Evolutionary conservation across 2,329 filamentous ascomycete genomes (phyloP).

Genomic region (Cladobotryum protrusum): DNA sequence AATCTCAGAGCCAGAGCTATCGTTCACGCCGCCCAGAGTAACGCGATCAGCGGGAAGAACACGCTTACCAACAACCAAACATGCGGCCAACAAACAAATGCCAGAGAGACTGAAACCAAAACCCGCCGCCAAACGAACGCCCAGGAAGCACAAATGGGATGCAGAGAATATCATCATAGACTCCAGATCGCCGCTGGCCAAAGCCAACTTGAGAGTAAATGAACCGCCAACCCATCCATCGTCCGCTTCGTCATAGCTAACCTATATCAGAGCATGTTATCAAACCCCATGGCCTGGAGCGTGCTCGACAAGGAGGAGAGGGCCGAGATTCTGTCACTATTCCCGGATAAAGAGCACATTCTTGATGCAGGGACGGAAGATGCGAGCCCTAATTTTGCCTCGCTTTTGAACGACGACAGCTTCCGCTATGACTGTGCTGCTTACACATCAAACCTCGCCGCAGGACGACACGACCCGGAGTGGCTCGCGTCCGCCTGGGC

Average conservation of each 20-base stretch:
- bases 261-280: conserved; percentile 27
- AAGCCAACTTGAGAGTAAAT: conserved; percentile 32
- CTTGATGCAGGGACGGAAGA: conserved; percentile 27
- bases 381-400: conserved; percentile 35
- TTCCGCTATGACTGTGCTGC: conserved; percentile 42
- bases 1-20: conserved; percentile 1
- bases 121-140: neutral
- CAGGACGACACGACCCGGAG: conserved; percentile 44
- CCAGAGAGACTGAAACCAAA: conserved; percentile 4
- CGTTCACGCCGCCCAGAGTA: conserved; percentile 2
- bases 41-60: neutral
- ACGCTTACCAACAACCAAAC: neutral
- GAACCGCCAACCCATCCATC: neutral
- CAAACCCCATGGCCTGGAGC: conserved; percentile 34
- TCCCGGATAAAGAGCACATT: conserved; percentile 34
- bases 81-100: neutral
- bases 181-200: conserved; percentile 32
- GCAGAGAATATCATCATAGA: conserved; percentile 30
- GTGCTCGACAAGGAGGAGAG: conserved; percentile 28
- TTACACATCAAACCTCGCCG: conserved; percentile 39
- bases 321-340: conserved; percentile 31
- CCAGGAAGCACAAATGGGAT: conserved; percentile 29
- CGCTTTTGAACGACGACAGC: conserved; percentile 40
- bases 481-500: conserved; percentile 49
- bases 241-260: neutral